Conservation (phyloP, 106 monocot species). For the Dendrobium huoshanense region DNA sequence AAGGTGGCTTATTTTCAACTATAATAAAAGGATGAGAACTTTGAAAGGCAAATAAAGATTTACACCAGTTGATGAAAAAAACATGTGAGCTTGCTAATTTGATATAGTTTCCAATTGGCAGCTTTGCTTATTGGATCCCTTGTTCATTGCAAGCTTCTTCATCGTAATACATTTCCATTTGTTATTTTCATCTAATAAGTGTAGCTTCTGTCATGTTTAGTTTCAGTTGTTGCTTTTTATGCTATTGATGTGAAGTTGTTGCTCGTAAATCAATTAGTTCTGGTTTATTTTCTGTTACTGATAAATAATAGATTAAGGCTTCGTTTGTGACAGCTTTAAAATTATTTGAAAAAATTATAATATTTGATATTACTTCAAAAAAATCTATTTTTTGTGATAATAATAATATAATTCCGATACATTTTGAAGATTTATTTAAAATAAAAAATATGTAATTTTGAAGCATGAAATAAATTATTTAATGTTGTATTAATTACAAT, state of each 20-base stretch:
- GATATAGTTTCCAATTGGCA: constrained; percentile 73
- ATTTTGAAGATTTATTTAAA: too few relatives aligned
- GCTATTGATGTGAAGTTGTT: neutral
- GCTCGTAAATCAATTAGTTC: neutral
- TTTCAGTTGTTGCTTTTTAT: neutral
- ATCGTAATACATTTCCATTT: constrained; percentile 89
- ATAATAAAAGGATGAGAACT: neutral
- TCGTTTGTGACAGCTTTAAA: too few relatives aligned
- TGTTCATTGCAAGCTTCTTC: constrained; percentile 93
- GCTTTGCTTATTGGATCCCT: constrained; percentile 73
- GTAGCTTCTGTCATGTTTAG: neutral
- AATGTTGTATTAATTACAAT: too few relatives aligned
- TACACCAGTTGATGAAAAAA: neutral
- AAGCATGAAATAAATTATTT: too few relatives aligned
- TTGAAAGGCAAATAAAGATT: neutral
- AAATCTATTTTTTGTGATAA: too few relatives aligned
- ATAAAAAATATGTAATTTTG: too few relatives aligned
- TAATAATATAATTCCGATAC: too few relatives aligned
- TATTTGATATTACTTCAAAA: too few relatives aligned
- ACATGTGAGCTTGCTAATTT: constrained; percentile 98
- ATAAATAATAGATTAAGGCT: neutral
- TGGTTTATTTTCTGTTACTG: neutral
- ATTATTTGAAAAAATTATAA: too few relatives aligned
- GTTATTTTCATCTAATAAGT: constrained; percentile 21
- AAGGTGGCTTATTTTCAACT: neutral